Conservation (phyloP, 768 basidiomycete genomes). For the Calocybe cyanea region DNA sequence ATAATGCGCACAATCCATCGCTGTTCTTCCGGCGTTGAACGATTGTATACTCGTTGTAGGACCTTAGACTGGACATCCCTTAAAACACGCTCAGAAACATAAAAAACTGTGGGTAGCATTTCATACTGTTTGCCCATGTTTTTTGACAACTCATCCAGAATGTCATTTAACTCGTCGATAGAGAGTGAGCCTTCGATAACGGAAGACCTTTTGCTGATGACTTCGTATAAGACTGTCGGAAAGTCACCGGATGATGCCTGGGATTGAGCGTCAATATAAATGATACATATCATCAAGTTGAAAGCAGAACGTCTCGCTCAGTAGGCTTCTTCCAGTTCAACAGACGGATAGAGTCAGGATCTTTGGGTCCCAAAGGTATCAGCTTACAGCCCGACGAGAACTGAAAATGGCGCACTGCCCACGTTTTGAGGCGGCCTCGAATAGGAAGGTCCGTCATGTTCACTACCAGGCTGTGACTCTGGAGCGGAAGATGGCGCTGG, state of each 20-base stretch:
- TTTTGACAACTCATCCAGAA: conserved; percentile 74
- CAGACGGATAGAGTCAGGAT: conserved; percentile 77
- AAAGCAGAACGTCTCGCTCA: conserved; percentile 48
- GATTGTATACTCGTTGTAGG: conserved; percentile 72
- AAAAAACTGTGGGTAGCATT: background rate
- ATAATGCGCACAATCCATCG: conserved; percentile 96
- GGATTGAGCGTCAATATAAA: background rate
- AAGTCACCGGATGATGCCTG: conserved; percentile 84
- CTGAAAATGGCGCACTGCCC: conserved; percentile 65
- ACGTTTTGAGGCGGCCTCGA: conserved; percentile 60
- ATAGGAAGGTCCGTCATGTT: conserved; percentile 31
- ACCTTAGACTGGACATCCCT: conserved; percentile 74
- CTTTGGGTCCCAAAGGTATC: conserved; percentile 76
- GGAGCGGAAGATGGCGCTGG: conserved; percentile 63
- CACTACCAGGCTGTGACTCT: conserved; percentile 32
- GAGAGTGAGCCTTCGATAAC: conserved; percentile 71
- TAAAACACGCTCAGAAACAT: conserved; percentile 27
- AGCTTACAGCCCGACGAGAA: conserved; percentile 72
- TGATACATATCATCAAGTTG: background rate
- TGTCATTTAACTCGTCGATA: conserved; percentile 78
- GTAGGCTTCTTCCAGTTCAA: conserved; percentile 89
- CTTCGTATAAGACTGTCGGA: conserved; percentile 80
- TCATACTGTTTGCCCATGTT: conserved; percentile 70
- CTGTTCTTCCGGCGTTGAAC: conserved; percentile 82
- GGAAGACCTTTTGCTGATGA: conserved; percentile 80